Evolutionary conservation across 805 yeast species (phyloP).

Genomic region (Metschnikowia chrysomelidarum): DNA sequence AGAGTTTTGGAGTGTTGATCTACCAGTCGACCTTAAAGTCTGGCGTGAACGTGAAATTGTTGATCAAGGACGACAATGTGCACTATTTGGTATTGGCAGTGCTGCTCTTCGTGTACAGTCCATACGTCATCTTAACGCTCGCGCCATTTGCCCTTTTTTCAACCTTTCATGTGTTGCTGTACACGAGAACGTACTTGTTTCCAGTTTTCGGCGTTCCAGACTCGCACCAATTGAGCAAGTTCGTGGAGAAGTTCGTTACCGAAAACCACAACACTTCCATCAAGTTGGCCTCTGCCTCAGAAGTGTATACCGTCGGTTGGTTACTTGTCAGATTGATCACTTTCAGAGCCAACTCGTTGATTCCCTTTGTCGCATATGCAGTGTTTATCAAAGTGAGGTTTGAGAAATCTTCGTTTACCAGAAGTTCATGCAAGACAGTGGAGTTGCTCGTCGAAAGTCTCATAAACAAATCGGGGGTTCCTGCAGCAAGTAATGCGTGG

Average conservation of each 20-base stretch:
- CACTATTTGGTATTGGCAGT: constrained; percentile 64
- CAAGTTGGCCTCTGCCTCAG: constrained; percentile 39
- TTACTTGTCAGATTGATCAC: constrained; percentile 51
- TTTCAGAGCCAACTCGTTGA: constrained; percentile 63
- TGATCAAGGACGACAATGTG: constrained; percentile 56
- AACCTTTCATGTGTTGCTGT: constrained; percentile 76
- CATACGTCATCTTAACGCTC: constrained; percentile 58
- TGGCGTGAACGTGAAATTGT: constrained; percentile 22
- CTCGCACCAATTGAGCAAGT: constrained; percentile 35
- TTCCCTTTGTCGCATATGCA: constrained; percentile 51
- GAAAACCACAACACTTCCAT: constrained; percentile 37
- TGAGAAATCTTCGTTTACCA: constrained; percentile 72
- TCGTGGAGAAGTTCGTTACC: constrained; percentile 34
- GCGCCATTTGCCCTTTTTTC: constrained; percentile 78
- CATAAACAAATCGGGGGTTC: constrained; percentile 27
- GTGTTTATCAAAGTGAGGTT: constrained; percentile 73
- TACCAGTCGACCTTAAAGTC: constrained; percentile 48
- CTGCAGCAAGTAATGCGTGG: constrained; percentile 40
- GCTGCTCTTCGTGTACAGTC: constrained; percentile 52
- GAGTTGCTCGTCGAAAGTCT: constrained; percentile 51
- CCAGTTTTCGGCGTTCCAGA: constrained; percentile 52
- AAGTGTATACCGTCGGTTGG: constrained; percentile 43
- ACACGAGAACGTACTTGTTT: constrained; percentile 59
- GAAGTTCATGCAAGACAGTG: constrained; percentile 62
- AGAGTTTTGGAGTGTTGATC: constrained; percentile 73